Conservation (phyloP, 2,329 filamentous ascomycete genomes). For the Beauveria varroae region DNA sequence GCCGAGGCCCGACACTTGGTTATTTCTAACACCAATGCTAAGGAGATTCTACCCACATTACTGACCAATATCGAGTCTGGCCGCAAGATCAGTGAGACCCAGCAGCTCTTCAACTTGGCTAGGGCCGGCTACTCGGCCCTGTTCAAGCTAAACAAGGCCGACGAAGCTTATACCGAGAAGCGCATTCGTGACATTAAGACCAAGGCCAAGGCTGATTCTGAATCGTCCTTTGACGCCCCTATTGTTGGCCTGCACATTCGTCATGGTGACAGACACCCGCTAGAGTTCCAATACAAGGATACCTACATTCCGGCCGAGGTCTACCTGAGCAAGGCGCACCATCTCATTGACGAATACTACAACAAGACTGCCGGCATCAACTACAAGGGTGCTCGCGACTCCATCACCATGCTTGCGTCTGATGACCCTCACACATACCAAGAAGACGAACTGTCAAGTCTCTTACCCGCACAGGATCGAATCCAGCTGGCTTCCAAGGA, state of each 20-base stretch:
- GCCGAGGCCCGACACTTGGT: conserved; percentile 67
- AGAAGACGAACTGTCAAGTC: conserved; percentile 51
- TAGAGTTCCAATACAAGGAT: conserved; percentile 67
- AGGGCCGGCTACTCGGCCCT: conserved; percentile 65
- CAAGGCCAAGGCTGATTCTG: conserved; percentile 35
- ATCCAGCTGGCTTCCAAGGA: conserved; percentile 67
- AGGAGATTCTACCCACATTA: conserved; percentile 55
- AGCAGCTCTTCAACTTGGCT: conserved; percentile 57
- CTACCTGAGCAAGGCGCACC: conserved; percentile 54
- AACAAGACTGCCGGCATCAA: conserved; percentile 32
- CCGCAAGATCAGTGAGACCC: conserved; percentile 27
- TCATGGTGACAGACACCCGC: conserved; percentile 69
- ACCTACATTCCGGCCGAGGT: conserved; percentile 70
- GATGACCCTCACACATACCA: conserved; percentile 74
- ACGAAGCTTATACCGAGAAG: conserved; percentile 55
- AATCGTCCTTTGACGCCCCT: conserved; percentile 28
- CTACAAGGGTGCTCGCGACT: conserved; percentile 25
- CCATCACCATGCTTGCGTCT: conserved; percentile 61
- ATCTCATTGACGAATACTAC: conserved; percentile 44
- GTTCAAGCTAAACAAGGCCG: conserved; percentile 60
- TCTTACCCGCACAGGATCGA: conserved; percentile 61
- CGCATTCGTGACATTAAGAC: conserved; percentile 50
- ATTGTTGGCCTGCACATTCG: conserved; percentile 70
- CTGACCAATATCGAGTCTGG: conserved; percentile 23
- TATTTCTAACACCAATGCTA: conserved; percentile 60